A percentile compares a stretch with the other conserved stretches of the same genome.
Conservation (phyloP, 73 alveolate genomes). For the Symbiodinium natans region DNA sequence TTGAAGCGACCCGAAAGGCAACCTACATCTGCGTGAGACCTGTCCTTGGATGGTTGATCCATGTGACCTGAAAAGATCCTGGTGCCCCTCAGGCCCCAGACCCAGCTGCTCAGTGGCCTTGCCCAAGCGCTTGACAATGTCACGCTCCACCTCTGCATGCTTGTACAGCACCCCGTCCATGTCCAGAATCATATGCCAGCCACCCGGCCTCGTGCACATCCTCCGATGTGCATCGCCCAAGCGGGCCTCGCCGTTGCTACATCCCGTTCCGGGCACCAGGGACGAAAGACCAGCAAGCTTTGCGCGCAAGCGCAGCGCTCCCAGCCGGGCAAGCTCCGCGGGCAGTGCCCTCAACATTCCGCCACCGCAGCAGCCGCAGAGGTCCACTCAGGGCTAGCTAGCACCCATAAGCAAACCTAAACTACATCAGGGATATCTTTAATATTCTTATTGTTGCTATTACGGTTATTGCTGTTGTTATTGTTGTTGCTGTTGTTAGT, state of each 20-base stretch:
- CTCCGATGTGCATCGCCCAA: too few relatives aligned
- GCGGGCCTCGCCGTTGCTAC: not conserved
- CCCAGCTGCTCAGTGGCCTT: slow-evolving; percentile 9
- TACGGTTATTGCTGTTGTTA: too few relatives aligned
- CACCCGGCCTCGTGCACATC: too few relatives aligned
- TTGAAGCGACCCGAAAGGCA: too few relatives aligned
- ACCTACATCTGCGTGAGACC: too few relatives aligned
- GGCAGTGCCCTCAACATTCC: not conserved
- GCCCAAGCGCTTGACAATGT: not conserved
- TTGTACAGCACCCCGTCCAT: slow-evolving; percentile 78
- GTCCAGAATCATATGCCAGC: slow-evolving; percentile 26
- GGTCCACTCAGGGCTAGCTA: too few relatives aligned
- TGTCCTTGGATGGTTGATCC: slow-evolving; percentile 52
- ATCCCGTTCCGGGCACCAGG: not conserved
- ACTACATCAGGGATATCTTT: too few relatives aligned
- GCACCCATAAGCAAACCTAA: too few relatives aligned
- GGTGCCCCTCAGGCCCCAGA: not conserved
- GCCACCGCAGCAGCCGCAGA: too few relatives aligned
- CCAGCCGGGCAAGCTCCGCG: not conserved
- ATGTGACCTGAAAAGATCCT: not conserved
- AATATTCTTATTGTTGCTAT: too few relatives aligned
- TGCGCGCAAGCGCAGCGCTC: not conserved
- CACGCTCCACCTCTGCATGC: not conserved
- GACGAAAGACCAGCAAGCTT: not conserved
- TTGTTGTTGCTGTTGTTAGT: too few relatives aligned